Conservation (phyloP, 805 yeast genomes). For the Ogataea philodendri region DNA sequence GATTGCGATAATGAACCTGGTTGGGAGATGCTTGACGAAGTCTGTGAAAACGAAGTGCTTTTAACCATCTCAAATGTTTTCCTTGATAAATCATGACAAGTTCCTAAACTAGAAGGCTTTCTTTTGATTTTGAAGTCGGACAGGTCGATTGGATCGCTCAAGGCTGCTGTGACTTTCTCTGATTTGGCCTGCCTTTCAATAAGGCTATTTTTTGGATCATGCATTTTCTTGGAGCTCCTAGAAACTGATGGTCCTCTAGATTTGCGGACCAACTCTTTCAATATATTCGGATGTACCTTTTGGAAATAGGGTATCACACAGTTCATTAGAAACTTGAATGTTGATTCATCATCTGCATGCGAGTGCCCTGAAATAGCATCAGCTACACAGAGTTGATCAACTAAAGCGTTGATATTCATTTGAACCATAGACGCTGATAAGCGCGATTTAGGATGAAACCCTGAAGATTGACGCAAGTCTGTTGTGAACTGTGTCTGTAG, state of each 20-base stretch:
- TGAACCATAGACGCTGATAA: no score
- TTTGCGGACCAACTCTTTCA: slow-evolving; percentile 29
- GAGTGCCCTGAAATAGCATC: slow-evolving; percentile 33
- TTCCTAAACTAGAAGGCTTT: slow-evolving; percentile 24
- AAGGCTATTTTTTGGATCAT: not conserved
- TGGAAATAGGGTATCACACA: slow-evolving; percentile 33
- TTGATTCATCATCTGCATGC: slow-evolving; percentile 27
- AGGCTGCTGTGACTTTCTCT: slow-evolving; percentile 5
- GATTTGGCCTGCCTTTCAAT: not conserved
- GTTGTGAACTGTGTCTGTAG: slow-evolving; percentile 25
- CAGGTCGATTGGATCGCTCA: slow-evolving; percentile 12
- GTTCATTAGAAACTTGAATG: slow-evolving; percentile 28
- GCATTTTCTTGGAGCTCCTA: slow-evolving; percentile 9
- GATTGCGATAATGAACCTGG: slow-evolving; percentile 15
- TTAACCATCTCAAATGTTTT: slow-evolving; percentile 36
- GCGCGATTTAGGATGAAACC: no score
- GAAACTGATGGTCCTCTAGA: slow-evolving; percentile 31
- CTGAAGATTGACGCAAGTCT: slow-evolving; percentile 27
- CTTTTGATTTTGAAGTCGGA: slow-evolving; percentile 24
- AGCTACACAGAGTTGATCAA: slow-evolving; percentile 34
- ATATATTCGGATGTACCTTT: slow-evolving; percentile 24
- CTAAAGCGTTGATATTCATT: slow-evolving; percentile 20
- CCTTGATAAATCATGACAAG: slow-evolving; percentile 25
- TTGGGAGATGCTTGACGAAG: slow-evolving; percentile 4
- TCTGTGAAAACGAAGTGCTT: slow-evolving; percentile 23